phyloP scores from a whole-genome alignment of 2,329 filamentous ascomycete genomes.

The Exophiala viscosa region DNA sequence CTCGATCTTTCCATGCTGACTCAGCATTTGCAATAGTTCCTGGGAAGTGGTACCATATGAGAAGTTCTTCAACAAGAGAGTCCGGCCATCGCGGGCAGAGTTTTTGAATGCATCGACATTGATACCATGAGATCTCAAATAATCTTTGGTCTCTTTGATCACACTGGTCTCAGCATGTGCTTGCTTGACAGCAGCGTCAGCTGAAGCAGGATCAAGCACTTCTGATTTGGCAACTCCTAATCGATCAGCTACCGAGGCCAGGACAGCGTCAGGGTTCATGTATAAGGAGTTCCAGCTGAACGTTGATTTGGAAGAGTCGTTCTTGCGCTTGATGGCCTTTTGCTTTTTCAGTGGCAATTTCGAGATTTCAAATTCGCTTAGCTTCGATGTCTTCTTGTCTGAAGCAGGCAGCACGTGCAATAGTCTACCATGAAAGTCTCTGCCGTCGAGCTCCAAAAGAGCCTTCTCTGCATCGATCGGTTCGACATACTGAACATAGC shows the following conservation, averaged over 20 bases:
- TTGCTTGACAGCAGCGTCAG: slow-evolving; percentile 92
- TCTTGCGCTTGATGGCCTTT: slow-evolving; percentile 79
- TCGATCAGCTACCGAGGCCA: slow-evolving; percentile 79
- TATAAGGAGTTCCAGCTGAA: slow-evolving; percentile 99
- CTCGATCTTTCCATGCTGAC: slow-evolving; percentile 77
- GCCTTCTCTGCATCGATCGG: slow-evolving; percentile 71
- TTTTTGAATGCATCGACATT: slow-evolving; percentile 89
- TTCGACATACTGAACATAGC: slow-evolving; percentile 75
- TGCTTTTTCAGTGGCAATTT: slow-evolving; percentile 94
- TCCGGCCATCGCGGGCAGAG: slow-evolving; percentile 75
- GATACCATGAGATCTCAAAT: slow-evolving; percentile 82
- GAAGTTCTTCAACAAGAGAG: slow-evolving; percentile 93
- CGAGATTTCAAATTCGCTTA: slow-evolving; percentile 85
- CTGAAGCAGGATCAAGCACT: slow-evolving; percentile 88
- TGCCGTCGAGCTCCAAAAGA: slow-evolving; percentile 74
- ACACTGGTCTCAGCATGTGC: slow-evolving; percentile 93
- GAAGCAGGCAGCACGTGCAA: slow-evolving; percentile 84
- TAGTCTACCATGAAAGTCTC: slow-evolving; percentile 86
- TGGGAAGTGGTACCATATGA: slow-evolving; percentile 75
- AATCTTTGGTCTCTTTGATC: slow-evolving; percentile 93
- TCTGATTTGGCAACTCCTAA: slow-evolving; percentile 88
- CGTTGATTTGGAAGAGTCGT: slow-evolving; percentile 68
- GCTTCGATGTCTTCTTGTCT: slow-evolving; percentile 72
- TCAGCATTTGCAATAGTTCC: slow-evolving; percentile 76
- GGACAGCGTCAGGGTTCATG: slow-evolving; percentile 89